Evolutionary conservation across 352 stramenopile species (phyloP).

Genomic region (Pythium biforme): DNA sequence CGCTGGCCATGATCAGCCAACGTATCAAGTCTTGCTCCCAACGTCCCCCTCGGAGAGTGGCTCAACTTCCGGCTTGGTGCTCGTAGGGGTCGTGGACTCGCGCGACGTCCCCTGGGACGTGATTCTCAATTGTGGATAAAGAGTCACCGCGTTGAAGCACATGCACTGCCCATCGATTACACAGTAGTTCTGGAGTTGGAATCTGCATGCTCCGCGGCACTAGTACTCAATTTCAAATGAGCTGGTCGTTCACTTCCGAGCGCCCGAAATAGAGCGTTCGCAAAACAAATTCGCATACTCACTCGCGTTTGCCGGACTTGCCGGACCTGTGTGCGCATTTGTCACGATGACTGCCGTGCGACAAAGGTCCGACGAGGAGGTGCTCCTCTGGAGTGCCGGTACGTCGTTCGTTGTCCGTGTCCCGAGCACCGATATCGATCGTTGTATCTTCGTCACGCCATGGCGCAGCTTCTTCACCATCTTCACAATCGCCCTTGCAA

Average conservation of each 20-base stretch:
- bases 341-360: background rate
- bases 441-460: slow-evolving; percentile 5
- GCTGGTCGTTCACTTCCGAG: too few relatives aligned
- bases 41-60: background rate
- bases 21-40: background rate
- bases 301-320: too few relatives aligned
- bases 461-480: slow-evolving; percentile 13
- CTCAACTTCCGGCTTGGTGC: background rate
- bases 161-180: too few relatives aligned
- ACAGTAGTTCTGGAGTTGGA: too few relatives aligned
- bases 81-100: background rate
- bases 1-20: background rate
- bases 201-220: too few relatives aligned
- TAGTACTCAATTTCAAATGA: too few relatives aligned
- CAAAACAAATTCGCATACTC: too few relatives aligned
- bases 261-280: too few relatives aligned
- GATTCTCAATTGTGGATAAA: slow-evolving; percentile 13
- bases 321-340: too few relatives aligned
- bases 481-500: slow-evolving; percentile 29
- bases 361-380: background rate
- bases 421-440: slow-evolving; percentile 6
- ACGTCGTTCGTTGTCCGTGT: background rate
- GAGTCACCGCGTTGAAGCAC: too few relatives aligned
- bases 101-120: slow-evolving; percentile 9
- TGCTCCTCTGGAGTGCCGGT: background rate